Evolutionary conservation across 441 rosid species (phyloP).

Genomic region (Euphorbia celastroides): DNA sequence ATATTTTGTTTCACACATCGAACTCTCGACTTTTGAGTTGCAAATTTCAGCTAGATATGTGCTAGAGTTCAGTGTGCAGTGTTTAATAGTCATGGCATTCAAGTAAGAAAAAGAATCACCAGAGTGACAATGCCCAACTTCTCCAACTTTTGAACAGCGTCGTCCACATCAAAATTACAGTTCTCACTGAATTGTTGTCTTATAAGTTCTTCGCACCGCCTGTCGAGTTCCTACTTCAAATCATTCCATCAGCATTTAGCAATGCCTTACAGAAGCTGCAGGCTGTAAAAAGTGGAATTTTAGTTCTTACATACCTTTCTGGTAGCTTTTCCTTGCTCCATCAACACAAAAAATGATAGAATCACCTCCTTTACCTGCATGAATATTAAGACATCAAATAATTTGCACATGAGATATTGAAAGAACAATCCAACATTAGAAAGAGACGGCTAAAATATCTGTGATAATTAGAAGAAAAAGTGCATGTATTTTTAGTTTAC

Average conservation of each 20-base stretch:
- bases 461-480: not conserved
- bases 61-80: too few relatives aligned
- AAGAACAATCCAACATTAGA: not conserved
- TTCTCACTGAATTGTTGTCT: slow-evolving; percentile 71
- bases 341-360: slow-evolving; percentile 74
- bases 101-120: too few relatives aligned
- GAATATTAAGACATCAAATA: not conserved
- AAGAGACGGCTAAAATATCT: not conserved
- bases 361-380: slow-evolving; percentile 92
- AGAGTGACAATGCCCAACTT: slow-evolving; percentile 75
- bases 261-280: not conserved
- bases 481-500: too few relatives aligned
- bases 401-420: not conserved
- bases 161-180: slow-evolving; percentile 94
- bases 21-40: too few relatives aligned
- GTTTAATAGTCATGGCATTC: too few relatives aligned
- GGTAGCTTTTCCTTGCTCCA: slow-evolving; percentile 73
- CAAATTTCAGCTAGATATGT: too few relatives aligned
- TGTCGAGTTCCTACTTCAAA: slow-evolving; percentile 66
- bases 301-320: slow-evolving; percentile 32
- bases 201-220: slow-evolving; percentile 79
- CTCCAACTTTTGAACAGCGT: slow-evolving; percentile 85
- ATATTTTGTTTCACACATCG: too few relatives aligned
- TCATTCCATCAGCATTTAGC: slow-evolving; percentile 13
- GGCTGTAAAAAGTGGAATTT: not conserved